phyloP scores from a whole-genome alignment of 768 basidiomycete genomes.

The Calocybe cyanea region DNA sequence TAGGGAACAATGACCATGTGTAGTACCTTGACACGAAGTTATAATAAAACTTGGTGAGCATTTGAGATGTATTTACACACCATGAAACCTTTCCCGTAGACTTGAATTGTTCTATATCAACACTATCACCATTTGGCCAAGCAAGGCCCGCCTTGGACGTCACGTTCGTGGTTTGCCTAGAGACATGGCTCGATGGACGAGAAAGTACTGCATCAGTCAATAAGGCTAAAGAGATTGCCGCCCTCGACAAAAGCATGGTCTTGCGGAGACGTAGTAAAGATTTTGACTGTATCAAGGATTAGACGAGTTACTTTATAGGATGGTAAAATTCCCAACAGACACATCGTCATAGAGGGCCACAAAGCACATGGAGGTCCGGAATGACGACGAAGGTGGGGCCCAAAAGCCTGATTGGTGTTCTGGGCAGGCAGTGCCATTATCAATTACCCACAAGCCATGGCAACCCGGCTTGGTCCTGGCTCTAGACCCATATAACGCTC shows the following conservation, averaged over 20 bases:
- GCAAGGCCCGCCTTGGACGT: constrained; percentile 47
- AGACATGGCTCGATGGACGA: neutral
- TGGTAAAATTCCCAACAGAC: too few relatives aligned
- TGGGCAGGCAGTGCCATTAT: too few relatives aligned
- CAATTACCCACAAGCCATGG: too few relatives aligned
- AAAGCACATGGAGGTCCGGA: too few relatives aligned
- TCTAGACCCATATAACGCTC: too few relatives aligned
- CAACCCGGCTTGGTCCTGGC: too few relatives aligned
- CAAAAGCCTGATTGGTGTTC: too few relatives aligned
- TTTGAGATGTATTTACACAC: constrained; percentile 23
- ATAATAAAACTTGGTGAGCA: neutral
- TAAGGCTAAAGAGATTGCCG: neutral
- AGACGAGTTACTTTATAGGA: too few relatives aligned
- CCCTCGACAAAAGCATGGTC: neutral
- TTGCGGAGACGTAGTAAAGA: too few relatives aligned
- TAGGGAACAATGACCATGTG: constrained; percentile 39
- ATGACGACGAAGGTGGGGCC: too few relatives aligned
- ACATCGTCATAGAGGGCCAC: too few relatives aligned
- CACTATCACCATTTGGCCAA: constrained; percentile 41
- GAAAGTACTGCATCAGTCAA: neutral
- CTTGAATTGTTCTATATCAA: constrained; percentile 40
- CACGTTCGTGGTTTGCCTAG: constrained; percentile 22
- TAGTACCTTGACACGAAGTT: constrained; percentile 39
- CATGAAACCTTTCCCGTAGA: constrained; percentile 47
- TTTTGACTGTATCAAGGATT: too few relatives aligned